These are phyloP conservation scores for Scedosporium apiospermum DNA, from an alignment of 2,329 filamentous ascomycete genomes.

Conservation along the genomic window DNA sequence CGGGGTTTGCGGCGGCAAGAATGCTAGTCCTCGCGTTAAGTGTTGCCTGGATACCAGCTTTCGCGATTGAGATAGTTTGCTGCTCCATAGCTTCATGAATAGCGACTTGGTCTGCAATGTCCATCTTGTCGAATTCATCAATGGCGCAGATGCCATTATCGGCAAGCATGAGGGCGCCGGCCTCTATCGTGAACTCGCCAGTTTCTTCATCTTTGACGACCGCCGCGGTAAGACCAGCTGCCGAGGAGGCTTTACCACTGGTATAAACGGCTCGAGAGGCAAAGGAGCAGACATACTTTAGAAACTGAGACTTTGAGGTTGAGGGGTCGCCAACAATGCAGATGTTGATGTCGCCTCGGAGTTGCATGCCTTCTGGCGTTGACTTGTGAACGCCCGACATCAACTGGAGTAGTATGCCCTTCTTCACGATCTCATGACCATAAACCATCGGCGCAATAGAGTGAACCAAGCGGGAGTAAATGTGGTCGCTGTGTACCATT, in stretches of 20 bases:
- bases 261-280: constrained; percentile 96
- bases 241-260: constrained; percentile 93
- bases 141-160: constrained; percentile 97
- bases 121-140: constrained; percentile 99
- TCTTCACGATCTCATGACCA: constrained; percentile 95
- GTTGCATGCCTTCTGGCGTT: constrained; percentile 87
- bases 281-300: constrained; percentile 96
- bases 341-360: constrained; percentile 97
- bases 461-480: constrained; percentile 85
- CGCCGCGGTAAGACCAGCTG: constrained; percentile 91
- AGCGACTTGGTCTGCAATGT: constrained; percentile 90
- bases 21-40: constrained; percentile 93
- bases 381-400: constrained; percentile 93
- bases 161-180: constrained; percentile 93
- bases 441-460: constrained; percentile 96
- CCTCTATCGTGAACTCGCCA: constrained; percentile 97
- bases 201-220: constrained; percentile 98
- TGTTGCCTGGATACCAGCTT: constrained; percentile 95
- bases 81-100: constrained; percentile 99
- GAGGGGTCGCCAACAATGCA: constrained; percentile 96
- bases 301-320: constrained; percentile 94
- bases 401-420: constrained; percentile 84
- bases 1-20: constrained; percentile 90
- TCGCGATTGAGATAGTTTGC: constrained; percentile 97
- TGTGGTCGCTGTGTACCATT: constrained; percentile 93